Evolutionary conservation across 2,329 filamentous ascomycete genomes (phyloP).

Genomic region (Fusarium sp.): DNA sequence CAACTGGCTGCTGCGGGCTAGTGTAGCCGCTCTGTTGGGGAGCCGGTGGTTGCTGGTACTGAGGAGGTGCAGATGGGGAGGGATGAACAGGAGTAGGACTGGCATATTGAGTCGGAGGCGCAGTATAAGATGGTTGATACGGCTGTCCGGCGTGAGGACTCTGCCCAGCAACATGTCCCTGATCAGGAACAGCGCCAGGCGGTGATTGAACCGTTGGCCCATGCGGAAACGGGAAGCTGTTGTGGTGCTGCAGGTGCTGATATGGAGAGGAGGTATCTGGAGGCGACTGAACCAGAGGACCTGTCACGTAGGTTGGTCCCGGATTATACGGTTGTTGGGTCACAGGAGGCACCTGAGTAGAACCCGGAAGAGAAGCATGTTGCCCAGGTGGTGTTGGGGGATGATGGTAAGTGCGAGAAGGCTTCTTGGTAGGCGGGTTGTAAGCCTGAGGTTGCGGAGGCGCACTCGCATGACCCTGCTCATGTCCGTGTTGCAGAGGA

Average conservation of each 20-base stretch:
- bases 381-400: conserved; percentile 9
- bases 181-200: not conserved
- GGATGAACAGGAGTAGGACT: not conserved
- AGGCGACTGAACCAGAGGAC: not conserved
- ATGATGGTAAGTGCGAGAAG: not conserved
- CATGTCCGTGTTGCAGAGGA: not conserved
- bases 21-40: not conserved
- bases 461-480: not conserved
- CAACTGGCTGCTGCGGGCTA: not conserved
- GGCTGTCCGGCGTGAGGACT: not conserved
- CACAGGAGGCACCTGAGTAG: not conserved
- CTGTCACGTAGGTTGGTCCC: not conserved
- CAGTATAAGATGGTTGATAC: conserved; percentile 3
- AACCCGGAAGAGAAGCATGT: not conserved
- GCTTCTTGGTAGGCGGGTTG: not conserved
- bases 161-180: not conserved
- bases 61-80: not conserved
- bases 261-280: not conserved
- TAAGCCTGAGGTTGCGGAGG: not conserved
- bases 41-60: not conserved
- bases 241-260: not conserved
- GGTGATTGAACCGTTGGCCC: not conserved
- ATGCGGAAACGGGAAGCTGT: not conserved
- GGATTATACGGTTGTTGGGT: not conserved
- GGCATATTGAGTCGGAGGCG: not conserved